Evolutionary conservation across 495 filamentous ascomycete species (phyloP).

Genomic region (Astrothelium subdiscretum): DNA sequence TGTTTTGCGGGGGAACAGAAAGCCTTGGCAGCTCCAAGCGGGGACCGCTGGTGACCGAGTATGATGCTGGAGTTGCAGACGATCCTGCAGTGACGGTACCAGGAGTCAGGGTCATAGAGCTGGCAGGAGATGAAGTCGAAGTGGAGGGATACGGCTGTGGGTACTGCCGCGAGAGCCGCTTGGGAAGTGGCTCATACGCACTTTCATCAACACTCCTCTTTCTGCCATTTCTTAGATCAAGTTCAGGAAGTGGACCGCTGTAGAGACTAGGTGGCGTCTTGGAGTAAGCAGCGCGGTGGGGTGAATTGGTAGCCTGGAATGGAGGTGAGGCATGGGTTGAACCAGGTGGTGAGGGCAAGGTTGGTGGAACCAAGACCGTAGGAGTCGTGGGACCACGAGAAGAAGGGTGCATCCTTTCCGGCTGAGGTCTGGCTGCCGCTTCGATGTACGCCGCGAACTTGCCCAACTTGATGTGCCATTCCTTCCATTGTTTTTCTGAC

Average conservation of each 20-base stretch:
- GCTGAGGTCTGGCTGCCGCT: conserved; percentile 35
- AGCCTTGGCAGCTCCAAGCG: neutral
- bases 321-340: conserved; percentile 36
- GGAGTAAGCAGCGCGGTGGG: conserved; percentile 15
- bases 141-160: neutral
- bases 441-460: conserved; percentile 75
- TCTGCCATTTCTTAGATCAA: conserved; percentile 37
- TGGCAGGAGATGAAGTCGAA: neutral
- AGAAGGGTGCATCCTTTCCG: conserved; percentile 27
- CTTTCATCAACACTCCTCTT: conserved; percentile 67
- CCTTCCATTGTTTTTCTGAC: conserved; percentile 68
- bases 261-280: conserved; percentile 29
- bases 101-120: neutral
- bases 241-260: conserved; percentile 39
- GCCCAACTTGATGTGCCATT: conserved; percentile 71
- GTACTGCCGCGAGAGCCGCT: conserved; percentile 33
- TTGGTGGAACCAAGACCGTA: conserved; percentile 29
- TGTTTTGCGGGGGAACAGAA: neutral
- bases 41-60: neutral
- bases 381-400: conserved; percentile 35
- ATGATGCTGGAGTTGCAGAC: neutral
- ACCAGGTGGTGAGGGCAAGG: conserved; percentile 44
- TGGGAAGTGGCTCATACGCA: conserved; percentile 52
- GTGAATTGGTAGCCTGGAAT: conserved; percentile 20
- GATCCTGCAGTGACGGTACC: neutral